Percentiles rank a stretch among this genome's conserved stretches.
Evolutionary conservation across 2,329 filamentous ascomycete genomes (phyloP).

Genomic region (Cladosporium sphaerospermum): DNA sequence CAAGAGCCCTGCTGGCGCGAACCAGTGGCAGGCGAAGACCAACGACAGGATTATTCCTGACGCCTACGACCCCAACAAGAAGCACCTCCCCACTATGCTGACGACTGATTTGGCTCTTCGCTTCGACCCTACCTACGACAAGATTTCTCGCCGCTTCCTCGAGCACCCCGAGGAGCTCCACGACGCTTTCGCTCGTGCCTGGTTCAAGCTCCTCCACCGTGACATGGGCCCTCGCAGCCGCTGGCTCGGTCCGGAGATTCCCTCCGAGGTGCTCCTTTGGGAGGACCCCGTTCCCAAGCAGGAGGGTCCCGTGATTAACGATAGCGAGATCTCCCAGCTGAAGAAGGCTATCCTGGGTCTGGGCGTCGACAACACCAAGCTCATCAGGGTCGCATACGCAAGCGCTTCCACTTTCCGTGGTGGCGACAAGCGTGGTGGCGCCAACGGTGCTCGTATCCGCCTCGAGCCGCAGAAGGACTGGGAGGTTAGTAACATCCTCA

Average conservation of each 20-base stretch:
- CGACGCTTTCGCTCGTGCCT: slow-evolving; percentile 65
- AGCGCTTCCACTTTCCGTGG: slow-evolving; percentile 67
- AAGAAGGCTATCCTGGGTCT: slow-evolving; percentile 63
- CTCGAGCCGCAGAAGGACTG: slow-evolving; percentile 66
- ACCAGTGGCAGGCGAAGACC: slow-evolving; percentile 71
- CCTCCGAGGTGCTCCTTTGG: slow-evolving; percentile 64
- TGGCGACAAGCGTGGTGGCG: slow-evolving; percentile 74
- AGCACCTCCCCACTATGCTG: slow-evolving; percentile 70
- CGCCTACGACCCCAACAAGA: slow-evolving; percentile 62
- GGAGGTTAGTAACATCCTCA: slow-evolving; percentile 42
- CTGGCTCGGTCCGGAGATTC: slow-evolving; percentile 70
- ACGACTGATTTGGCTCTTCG: slow-evolving; percentile 69
- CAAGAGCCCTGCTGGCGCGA: slow-evolving; percentile 68
- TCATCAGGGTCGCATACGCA: slow-evolving; percentile 63
- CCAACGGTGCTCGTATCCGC: slow-evolving; percentile 72
- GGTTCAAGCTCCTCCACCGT: slow-evolving; percentile 80
- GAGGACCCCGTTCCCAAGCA: slow-evolving; percentile 64
- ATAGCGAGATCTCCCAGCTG: slow-evolving; percentile 56
- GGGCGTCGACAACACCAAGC: slow-evolving; percentile 54
- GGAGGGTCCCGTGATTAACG: slow-evolving; percentile 53
- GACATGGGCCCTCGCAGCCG: slow-evolving; percentile 66
- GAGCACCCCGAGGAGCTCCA: slow-evolving; percentile 62
- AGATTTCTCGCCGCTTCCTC: slow-evolving; percentile 66
- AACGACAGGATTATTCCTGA: slow-evolving; percentile 63
- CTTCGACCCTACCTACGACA: slow-evolving; percentile 65